Conservation (phyloP, 2,329 filamentous ascomycete species). For the Aphanoascus verrucosus region DNA sequence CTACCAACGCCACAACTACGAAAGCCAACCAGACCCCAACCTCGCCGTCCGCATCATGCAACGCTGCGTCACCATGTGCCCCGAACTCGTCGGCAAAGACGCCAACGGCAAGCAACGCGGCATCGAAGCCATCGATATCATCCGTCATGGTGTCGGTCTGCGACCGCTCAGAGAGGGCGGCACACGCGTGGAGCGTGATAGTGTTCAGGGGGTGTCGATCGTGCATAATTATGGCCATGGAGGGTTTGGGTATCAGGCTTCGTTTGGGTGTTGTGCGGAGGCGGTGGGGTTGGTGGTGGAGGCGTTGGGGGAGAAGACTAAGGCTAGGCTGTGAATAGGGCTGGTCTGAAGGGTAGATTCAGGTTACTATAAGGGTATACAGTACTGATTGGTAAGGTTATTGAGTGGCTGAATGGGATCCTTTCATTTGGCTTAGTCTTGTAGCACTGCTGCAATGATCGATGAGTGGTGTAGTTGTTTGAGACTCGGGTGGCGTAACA, state of each 20-base stretch:
- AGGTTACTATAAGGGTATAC: neutral
- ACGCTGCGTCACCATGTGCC: slow-evolving; percentile 38
- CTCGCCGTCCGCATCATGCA: slow-evolving; percentile 77
- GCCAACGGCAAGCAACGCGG: slow-evolving; percentile 34
- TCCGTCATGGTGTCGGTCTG: slow-evolving; percentile 73
- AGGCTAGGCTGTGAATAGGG: slow-evolving; percentile 24
- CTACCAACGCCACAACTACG: slow-evolving; percentile 70
- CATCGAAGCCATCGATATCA: slow-evolving; percentile 60
- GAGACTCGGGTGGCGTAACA: too few species aligned
- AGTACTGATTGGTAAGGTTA: neutral
- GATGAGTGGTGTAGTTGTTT: too few species aligned
- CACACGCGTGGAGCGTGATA: slow-evolving; percentile 63
- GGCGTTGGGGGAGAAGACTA: slow-evolving; percentile 23
- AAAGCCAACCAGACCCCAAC: slow-evolving; percentile 65
- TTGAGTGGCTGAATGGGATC: neutral
- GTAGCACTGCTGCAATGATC: too few species aligned
- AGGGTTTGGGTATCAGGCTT: slow-evolving; percentile 53
- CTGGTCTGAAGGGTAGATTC: neutral
- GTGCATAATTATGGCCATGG: slow-evolving; percentile 39
- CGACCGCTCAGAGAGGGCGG: slow-evolving; percentile 64
- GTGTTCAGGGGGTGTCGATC: slow-evolving; percentile 48
- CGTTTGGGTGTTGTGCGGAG: slow-evolving; percentile 59
- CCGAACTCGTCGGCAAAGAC: slow-evolving; percentile 42
- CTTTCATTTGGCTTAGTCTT: too few species aligned
- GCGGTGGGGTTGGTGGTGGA: slow-evolving; percentile 58